Evolutionary conservation across 2,329 filamentous ascomycete genomes (phyloP).

Genomic region (Colletotrichum coccodes): DNA sequence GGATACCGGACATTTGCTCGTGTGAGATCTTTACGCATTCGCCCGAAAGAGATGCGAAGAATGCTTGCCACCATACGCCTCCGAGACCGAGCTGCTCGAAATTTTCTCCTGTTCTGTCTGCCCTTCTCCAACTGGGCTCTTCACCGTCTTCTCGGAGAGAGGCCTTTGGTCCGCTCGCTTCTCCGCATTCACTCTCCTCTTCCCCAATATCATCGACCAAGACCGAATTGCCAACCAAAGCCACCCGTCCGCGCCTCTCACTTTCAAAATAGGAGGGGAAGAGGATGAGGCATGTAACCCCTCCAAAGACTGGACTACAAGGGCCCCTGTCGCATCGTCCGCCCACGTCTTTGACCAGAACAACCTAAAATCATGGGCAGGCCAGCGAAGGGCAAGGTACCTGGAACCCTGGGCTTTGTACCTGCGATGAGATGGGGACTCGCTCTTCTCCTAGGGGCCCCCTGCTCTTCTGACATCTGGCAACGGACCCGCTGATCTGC

Average conservation of each 20-base stretch:
- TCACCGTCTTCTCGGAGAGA: not conserved
- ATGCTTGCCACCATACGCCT: not conserved
- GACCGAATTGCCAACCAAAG: not conserved
- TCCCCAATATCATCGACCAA: slow-evolving; percentile 21
- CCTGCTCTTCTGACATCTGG: slow-evolving; percentile 29
- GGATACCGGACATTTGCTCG: slow-evolving; percentile 1
- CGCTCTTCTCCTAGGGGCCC: slow-evolving; percentile 12
- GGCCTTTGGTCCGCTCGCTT: not conserved
- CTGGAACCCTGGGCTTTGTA: slow-evolving; percentile 20
- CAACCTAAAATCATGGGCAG: slow-evolving; percentile 33
- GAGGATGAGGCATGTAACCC: slow-evolving; percentile 17
- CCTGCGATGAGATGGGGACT: slow-evolving; percentile 24
- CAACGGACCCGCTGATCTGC: slow-evolving; percentile 33
- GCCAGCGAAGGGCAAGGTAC: slow-evolving; percentile 28
- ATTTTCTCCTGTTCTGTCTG: not conserved
- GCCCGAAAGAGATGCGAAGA: not conserved
- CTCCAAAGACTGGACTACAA: slow-evolving; percentile 19
- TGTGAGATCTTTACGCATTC: not conserved
- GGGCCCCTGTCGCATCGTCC: slow-evolving; percentile 25
- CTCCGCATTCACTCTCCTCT: slow-evolving; percentile 20
- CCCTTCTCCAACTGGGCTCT: not conserved
- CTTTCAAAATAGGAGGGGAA: not conserved
- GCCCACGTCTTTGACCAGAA: slow-evolving; percentile 28
- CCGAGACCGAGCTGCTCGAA: not conserved
- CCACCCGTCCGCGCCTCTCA: not conserved